phyloP scores from a whole-genome alignment of 345 rosid genomes.

The Aquilaria yunnanensis region DNA sequence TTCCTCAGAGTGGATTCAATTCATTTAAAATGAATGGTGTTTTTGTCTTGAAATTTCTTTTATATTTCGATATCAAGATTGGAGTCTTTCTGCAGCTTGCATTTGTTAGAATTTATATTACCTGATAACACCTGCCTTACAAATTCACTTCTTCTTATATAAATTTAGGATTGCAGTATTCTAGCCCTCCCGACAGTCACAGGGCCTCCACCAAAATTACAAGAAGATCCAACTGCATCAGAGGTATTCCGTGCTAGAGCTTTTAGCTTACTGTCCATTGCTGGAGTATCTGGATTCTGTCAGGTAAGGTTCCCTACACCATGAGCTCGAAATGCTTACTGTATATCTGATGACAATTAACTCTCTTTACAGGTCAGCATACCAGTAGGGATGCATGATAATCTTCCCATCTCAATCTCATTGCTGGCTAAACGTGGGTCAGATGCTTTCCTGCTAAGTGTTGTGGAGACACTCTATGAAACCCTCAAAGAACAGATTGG shows the following conservation, averaged over 20 bases:
- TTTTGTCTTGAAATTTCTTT: too few species aligned
- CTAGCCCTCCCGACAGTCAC: conserved; percentile 81
- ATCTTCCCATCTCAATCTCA: conserved; percentile 60
- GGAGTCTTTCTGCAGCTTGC: too few species aligned
- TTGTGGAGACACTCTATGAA: conserved; percentile 47
- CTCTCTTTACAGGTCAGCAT: conserved; percentile 48
- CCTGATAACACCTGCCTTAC: background rate
- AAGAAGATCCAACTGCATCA: conserved; percentile 41
- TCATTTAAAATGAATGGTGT: background rate
- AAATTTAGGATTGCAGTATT: conserved; percentile 49
- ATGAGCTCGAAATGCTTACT: background rate
- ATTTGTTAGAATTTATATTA: too few species aligned
- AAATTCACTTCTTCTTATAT: background rate
- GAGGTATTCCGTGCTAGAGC: conserved; percentile 53
- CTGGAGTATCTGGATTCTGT: conserved; percentile 85
- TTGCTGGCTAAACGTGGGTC: conserved; percentile 70
- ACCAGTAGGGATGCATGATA: conserved; percentile 51
- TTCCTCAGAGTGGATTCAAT: background rate
- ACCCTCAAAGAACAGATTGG: conserved; percentile 29
- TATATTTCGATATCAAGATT: too few species aligned
- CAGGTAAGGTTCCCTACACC: conserved; percentile 40
- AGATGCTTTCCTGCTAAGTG: conserved; percentile 60
- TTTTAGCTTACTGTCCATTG: conserved; percentile 28
- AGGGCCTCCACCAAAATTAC: conserved; percentile 73
- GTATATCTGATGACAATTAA: background rate